phyloP scores from a whole-genome alignment of 2,329 filamentous ascomycete species.

The Emydomyces testavorans region DNA sequence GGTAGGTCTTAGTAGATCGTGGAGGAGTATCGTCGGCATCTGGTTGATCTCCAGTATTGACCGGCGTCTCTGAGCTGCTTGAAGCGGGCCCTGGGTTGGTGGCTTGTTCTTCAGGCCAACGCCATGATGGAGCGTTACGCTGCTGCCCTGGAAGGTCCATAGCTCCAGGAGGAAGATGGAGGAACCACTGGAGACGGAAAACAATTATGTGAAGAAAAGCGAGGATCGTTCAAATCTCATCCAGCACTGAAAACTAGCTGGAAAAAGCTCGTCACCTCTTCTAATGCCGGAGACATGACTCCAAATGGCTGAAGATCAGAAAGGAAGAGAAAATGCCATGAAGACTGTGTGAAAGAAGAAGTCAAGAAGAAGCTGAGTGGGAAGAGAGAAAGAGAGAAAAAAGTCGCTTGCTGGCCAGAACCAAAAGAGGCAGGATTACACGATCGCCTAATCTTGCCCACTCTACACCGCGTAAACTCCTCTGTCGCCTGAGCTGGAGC shows the following conservation, averaged over 20 bases:
- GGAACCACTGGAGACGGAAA: background rate
- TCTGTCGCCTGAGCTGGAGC: conserved; percentile 22
- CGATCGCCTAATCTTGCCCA: conserved; percentile 20
- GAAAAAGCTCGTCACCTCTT: conserved; percentile 1
- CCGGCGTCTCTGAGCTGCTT: background rate
- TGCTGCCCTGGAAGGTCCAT: conserved; percentile 8
- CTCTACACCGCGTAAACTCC: conserved; percentile 26
- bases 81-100: background rate
- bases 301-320: conserved; percentile 11
- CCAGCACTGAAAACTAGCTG: conserved; percentile 6
- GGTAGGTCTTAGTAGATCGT: conserved; percentile 44
- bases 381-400: conserved; percentile 7
- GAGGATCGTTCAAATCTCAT: conserved; percentile 7
- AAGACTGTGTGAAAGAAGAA: conserved; percentile 13
- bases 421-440: conserved; percentile 12
- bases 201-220: background rate
- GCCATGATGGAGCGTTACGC: conserved; percentile 14
- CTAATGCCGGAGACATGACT: conserved; percentile 6
- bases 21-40: background rate
- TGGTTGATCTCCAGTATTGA: background rate
- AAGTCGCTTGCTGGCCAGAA: conserved; percentile 9
- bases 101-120: conserved; percentile 17
- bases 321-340: background rate
- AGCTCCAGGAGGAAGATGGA: background rate
- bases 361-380: conserved; percentile 1